These are phyloP conservation scores for Luffa aegyptiaca DNA, from an alignment of 306 rosid species.

Conservation along the genomic window DNA sequence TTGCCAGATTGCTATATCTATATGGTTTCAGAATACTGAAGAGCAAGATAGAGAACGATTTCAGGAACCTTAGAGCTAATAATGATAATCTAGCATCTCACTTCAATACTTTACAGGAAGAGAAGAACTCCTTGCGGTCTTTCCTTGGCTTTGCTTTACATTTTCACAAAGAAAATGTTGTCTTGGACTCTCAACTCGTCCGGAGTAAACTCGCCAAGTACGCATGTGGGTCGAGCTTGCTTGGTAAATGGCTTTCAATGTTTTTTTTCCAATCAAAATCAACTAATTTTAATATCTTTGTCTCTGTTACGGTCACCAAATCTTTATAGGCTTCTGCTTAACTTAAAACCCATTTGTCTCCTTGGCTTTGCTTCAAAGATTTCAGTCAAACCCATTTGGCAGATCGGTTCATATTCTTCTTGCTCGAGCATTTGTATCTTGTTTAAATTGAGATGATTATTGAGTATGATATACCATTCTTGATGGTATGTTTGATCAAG, in stretches of 20 bases:
- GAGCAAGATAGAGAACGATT: conserved; percentile 88
- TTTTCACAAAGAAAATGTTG: not conserved
- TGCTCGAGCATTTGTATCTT: not conserved
- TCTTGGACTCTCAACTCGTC: not conserved
- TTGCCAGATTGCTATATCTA: conserved; percentile 84
- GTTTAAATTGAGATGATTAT: not conserved
- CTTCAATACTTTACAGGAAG: conserved; percentile 59
- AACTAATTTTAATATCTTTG: no score
- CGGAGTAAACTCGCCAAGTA: not conserved
- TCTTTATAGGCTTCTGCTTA: not conserved
- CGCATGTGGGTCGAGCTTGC: not conserved
- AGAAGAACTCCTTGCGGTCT: conserved; percentile 49
- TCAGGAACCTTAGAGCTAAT: conserved; percentile 45
- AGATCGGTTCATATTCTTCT: not conserved
- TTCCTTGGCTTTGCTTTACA: not conserved
- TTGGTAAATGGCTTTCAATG: not conserved
- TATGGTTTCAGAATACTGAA: conserved; percentile 93
- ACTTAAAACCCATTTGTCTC: not conserved
- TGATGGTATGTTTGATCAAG: not conserved
- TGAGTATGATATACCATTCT: not conserved
- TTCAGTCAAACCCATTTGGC: not conserved
- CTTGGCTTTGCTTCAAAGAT: not conserved
- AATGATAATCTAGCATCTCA: conserved; percentile 43
- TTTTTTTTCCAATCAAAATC: not conserved
- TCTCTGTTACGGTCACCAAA: no score